A percentile compares a stretch with the other conserved stretches of the same genome.
Evolutionary conservation across 164 flowering plant species (phyloP).

Genomic region (Protea cynaroides): DNA sequence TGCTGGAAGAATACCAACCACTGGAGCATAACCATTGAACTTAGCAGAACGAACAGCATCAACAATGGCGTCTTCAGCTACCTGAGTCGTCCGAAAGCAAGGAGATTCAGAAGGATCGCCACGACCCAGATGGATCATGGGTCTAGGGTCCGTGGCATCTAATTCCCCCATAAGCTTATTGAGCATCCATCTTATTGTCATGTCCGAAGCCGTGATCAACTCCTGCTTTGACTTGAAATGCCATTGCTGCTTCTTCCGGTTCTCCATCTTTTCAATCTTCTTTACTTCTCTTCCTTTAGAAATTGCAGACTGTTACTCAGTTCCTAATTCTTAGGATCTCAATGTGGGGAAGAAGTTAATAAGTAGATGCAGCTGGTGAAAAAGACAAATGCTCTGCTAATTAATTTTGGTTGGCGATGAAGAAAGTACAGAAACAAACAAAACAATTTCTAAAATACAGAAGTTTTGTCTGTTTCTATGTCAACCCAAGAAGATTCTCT

Average conservation of each 20-base stretch:
- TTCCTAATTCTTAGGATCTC: too few relatives aligned
- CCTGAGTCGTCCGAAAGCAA: constrained; percentile 25
- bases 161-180: constrained; percentile 5
- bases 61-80: constrained; percentile 30
- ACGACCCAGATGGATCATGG: constrained; percentile 30
- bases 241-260: neutral
- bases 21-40: constrained; percentile 29
- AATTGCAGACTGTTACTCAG: too few relatives aligned
- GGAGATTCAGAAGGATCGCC: constrained; percentile 42
- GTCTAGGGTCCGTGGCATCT: constrained; percentile 16
- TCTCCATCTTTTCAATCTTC: neutral
- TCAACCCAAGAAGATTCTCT: too few relatives aligned
- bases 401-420: too few relatives aligned
- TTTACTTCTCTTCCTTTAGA: too few relatives aligned
- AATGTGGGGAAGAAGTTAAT: too few relatives aligned
- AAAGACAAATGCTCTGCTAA: too few relatives aligned
- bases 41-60: constrained; percentile 24
- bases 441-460: too few relatives aligned
- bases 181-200: neutral
- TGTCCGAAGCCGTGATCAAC: neutral
- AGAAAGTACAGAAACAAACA: too few relatives aligned
- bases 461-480: too few relatives aligned
- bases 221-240: neutral
- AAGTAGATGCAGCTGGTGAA: too few relatives aligned
- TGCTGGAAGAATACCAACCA: constrained; percentile 23